Conservation (phyloP, 1,284 basidiomycete genomes). For the Hypsizygus ulmarius region DNA sequence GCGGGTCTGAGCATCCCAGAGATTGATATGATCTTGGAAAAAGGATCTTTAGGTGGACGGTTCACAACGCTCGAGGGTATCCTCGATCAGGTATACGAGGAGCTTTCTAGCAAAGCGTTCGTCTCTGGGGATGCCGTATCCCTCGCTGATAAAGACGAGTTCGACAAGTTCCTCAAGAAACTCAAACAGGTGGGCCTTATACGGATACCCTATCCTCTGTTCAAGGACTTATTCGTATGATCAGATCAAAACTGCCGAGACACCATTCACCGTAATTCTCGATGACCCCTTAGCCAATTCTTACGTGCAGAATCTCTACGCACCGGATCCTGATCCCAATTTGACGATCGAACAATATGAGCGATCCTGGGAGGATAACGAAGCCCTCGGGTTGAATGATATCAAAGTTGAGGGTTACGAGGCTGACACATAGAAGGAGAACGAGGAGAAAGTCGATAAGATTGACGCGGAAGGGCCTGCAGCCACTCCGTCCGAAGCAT, state of each 20-base stretch:
- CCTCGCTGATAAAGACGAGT: conserved; percentile 51
- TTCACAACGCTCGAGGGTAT: conserved; percentile 98
- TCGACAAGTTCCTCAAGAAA: conserved; percentile 75
- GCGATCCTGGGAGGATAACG: conserved; percentile 88
- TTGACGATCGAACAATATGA: conserved; percentile 86
- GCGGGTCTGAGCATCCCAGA: conserved; percentile 92
- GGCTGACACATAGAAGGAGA: conserved; percentile 21
- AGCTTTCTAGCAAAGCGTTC: conserved; percentile 90
- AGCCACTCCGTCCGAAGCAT: no score
- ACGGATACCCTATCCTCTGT: conserved; percentile 2
- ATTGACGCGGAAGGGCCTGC: no score
- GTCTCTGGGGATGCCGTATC: conserved; percentile 68
- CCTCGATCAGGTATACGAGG: conserved; percentile 92
- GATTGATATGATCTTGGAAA: conserved; percentile 89
- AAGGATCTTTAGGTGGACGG: conserved; percentile 95
- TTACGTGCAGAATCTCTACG: conserved; percentile 94
- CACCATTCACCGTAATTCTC: conserved; percentile 87
- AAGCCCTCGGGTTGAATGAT: conserved; percentile 94
- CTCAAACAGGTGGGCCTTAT: conserved; percentile 60
- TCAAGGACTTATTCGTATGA: conserved; percentile 1
- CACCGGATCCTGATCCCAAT: conserved; percentile 89
- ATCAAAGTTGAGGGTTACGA: conserved; percentile 91
- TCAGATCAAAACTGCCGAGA: conserved; percentile 74
- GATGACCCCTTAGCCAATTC: conserved; percentile 97
- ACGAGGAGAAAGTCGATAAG: not conserved